Conservation (phyloP, 2,329 filamentous ascomycete genomes). For the Cryoendolithus antarcticus region DNA sequence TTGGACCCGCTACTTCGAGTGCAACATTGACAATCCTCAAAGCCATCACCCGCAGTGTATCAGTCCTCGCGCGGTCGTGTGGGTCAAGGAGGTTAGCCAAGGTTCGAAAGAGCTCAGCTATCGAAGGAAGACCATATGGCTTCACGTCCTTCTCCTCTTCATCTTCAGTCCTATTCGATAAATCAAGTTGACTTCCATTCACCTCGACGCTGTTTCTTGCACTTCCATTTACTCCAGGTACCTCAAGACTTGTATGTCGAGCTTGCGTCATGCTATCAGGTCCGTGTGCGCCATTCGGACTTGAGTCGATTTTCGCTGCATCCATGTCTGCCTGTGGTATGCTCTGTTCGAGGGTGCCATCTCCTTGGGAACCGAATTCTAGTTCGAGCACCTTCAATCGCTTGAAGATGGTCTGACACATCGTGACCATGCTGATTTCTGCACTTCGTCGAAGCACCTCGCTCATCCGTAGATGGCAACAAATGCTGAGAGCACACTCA, state of each 20-base stretch:
- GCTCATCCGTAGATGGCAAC: conserved; percentile 83
- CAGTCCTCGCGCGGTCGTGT: conserved; percentile 81
- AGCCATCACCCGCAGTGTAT: conserved; percentile 95
- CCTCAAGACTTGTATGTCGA: conserved; percentile 50
- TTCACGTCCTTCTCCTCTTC: conserved; percentile 48
- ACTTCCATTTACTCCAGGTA: conserved; percentile 22
- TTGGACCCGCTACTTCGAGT: conserved; percentile 87
- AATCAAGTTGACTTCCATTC: conserved; percentile 32
- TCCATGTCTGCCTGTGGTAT: conserved; percentile 55
- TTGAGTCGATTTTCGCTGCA: conserved; percentile 70
- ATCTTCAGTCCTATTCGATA: conserved; percentile 24
- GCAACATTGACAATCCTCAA: conserved; percentile 94
- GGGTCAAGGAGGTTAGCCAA: conserved; percentile 89
- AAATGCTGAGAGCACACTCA: conserved; percentile 94
- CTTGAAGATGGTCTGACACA: conserved; percentile 98
- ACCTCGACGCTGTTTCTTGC: conserved; percentile 24
- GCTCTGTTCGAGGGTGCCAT: conserved; percentile 52
- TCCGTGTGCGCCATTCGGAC: conserved; percentile 30
- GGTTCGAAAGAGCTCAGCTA: conserved; percentile 85
- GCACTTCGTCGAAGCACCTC: conserved; percentile 82
- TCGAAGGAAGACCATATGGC: conserved; percentile 88
- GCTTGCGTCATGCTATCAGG: conserved; percentile 28
- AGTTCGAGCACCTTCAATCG: conserved; percentile 77
- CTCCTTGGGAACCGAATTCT: conserved; percentile 48
- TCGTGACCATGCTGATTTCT: conserved; percentile 94